phyloP scores from a whole-genome alignment of 331 rosid species.

The Quercus phellos region DNA sequence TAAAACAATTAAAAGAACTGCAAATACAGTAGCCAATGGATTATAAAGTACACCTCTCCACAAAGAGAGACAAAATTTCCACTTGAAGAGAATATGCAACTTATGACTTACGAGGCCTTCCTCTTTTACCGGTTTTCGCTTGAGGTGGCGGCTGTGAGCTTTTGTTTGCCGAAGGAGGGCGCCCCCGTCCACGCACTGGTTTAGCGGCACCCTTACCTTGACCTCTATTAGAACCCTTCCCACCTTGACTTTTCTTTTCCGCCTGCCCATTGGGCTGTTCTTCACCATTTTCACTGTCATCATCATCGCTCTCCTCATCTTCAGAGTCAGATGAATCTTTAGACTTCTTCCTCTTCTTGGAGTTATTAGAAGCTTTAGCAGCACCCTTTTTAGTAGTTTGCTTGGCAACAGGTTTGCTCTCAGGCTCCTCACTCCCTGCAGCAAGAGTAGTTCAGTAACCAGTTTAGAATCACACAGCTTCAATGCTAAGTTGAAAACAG shows the following conservation, averaged over 20 bases:
- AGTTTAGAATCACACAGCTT: background rate
- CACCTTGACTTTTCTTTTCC: conserved; percentile 37
- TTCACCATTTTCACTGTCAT: conserved; percentile 48
- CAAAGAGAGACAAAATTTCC: conserved; percentile 53
- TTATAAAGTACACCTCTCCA: conserved; percentile 31
- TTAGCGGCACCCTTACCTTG: conserved; percentile 47
- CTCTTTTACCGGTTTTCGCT: conserved; percentile 67
- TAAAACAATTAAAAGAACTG: conserved; percentile 7
- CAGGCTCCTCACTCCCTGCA: conserved; percentile 49
- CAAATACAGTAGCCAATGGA: conserved; percentile 33
- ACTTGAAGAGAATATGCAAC: background rate
- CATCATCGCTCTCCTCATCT: conserved; percentile 48
- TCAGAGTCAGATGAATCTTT: conserved; percentile 70
- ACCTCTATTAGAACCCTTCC: conserved; percentile 47
- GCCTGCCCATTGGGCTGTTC: conserved; percentile 55
- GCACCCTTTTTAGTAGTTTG: conserved; percentile 52
- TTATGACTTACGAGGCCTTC: conserved; percentile 77
- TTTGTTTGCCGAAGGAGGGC: conserved; percentile 41
- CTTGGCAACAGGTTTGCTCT: conserved; percentile 36
- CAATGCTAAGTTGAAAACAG: background rate
- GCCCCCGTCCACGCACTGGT: conserved; percentile 54
- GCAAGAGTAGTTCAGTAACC: conserved; percentile 7
- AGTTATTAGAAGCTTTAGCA: conserved; percentile 49
- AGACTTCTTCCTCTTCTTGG: conserved; percentile 71
- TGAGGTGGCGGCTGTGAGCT: conserved; percentile 43